Conservation (phyloP, 2,329 filamentous ascomycete genomes). For the Fusarium fujikuroi region DNA sequence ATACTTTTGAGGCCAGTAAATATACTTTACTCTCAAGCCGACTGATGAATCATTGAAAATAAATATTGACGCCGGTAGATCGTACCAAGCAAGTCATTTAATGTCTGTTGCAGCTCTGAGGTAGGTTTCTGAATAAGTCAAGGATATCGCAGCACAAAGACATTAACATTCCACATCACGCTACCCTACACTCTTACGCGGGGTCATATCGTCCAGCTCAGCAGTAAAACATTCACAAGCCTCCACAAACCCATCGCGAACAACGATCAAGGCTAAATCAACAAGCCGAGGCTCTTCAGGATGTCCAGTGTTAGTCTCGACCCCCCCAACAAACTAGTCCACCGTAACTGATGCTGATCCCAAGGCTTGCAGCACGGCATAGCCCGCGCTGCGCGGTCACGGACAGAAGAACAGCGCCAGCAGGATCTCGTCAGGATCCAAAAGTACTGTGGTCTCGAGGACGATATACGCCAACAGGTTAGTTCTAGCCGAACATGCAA, state of each 20-base stretch:
- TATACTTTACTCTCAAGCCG: background rate
- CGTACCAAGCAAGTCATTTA: background rate
- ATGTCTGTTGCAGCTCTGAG: background rate
- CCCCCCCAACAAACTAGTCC: background rate
- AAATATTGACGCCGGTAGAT: background rate
- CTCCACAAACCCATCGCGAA: background rate
- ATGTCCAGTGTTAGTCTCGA: conserved; percentile 41
- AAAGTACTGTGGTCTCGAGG: conserved; percentile 78
- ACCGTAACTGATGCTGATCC: conserved; percentile 42
- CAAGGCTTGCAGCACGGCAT: conserved; percentile 77
- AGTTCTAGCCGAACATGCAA: conserved; percentile 8
- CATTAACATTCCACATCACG: background rate
- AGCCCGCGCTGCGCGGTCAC: conserved; percentile 70
- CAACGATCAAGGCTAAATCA: background rate
- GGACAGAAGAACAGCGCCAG: conserved; percentile 75
- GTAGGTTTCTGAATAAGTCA: background rate
- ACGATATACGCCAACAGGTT: conserved; percentile 74
- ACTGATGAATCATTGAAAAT: background rate
- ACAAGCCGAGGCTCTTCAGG: conserved; percentile 10
- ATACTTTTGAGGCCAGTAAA: background rate
- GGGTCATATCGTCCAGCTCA: conserved; percentile 3
- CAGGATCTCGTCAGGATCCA: conserved; percentile 80
- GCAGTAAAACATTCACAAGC: conserved; percentile 3
- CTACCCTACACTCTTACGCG: conserved; percentile 27
- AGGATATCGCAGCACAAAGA: background rate